These are phyloP conservation scores for Physaria fendleri DNA, from an alignment of 345 rosid genomes.

Conservation along the genomic window DNA sequence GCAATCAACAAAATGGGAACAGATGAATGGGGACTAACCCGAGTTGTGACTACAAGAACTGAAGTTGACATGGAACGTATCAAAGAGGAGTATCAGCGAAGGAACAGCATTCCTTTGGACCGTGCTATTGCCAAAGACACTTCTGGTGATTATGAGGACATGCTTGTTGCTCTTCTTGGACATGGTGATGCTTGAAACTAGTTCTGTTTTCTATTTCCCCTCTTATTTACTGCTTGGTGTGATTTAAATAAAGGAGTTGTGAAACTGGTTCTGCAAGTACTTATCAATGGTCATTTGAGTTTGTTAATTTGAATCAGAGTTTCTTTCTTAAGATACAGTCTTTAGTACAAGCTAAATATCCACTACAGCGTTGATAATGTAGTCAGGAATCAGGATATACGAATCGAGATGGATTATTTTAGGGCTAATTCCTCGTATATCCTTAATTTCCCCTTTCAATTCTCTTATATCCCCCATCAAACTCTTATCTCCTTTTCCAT, in stretches of 20 bases:
- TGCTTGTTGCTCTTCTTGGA: constrained; percentile 58
- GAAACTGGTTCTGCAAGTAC: constrained; percentile 16
- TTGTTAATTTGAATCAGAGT: constrained; percentile 31
- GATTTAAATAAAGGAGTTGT: constrained; percentile 21
- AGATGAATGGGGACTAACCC: constrained; percentile 70
- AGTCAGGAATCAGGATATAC: too few relatives aligned
- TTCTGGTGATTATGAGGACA: constrained; percentile 53
- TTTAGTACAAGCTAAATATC: constrained; percentile 24
- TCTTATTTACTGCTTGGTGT: not conserved
- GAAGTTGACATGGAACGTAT: constrained; percentile 65
- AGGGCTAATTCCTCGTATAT: too few relatives aligned
- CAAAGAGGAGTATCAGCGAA: constrained; percentile 56
- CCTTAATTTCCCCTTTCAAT: too few relatives aligned
- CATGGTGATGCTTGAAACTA: constrained; percentile 39
- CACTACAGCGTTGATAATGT: too few relatives aligned
- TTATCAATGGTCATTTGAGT: constrained; percentile 5
- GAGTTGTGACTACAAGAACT: constrained; percentile 63
- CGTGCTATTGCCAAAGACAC: constrained; percentile 60
- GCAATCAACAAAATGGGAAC: constrained; percentile 65
- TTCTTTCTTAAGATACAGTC: constrained; percentile 11
- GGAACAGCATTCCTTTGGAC: constrained; percentile 54
- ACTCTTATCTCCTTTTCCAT: too few relatives aligned
- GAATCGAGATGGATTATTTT: too few relatives aligned
- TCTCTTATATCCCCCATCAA: too few relatives aligned
- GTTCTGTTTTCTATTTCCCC: not conserved